phyloP scores from a whole-genome alignment of 2,329 filamentous ascomycete species.

The Pseudocercospora crystallina region DNA sequence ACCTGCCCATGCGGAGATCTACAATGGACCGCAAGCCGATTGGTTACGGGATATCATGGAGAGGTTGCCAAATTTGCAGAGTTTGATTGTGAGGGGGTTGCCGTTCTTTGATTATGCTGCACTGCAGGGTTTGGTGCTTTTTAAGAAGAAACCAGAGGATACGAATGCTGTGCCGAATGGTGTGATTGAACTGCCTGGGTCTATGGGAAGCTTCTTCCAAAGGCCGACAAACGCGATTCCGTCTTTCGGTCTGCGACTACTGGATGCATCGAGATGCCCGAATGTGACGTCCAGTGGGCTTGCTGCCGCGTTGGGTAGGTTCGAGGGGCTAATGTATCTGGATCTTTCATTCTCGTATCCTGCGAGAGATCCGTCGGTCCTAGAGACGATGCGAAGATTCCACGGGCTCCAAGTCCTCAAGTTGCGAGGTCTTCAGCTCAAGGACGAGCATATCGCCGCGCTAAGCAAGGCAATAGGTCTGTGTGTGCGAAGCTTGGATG shows the following conservation, averaged over 20 bases:
- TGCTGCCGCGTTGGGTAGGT: constrained; percentile 51
- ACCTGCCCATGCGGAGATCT: constrained; percentile 60
- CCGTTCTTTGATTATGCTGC: constrained; percentile 63
- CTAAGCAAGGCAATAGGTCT: constrained; percentile 53
- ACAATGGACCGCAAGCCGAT: constrained; percentile 57
- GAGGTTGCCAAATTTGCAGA: constrained; percentile 58
- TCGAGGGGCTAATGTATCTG: constrained; percentile 57
- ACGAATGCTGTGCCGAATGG: constrained; percentile 25
- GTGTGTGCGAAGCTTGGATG: constrained; percentile 56
- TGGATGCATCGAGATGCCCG: constrained; percentile 57
- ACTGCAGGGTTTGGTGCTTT: constrained; percentile 46
- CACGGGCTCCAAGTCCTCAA: constrained; percentile 58
- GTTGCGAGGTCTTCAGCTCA: constrained; percentile 53
- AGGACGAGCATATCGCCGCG: constrained; percentile 54
- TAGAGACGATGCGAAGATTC: constrained; percentile 49
- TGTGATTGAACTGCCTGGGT: constrained; percentile 36
- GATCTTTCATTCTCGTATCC: constrained; percentile 53
- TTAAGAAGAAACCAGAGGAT: constrained; percentile 30
- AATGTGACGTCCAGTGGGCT: constrained; percentile 60
- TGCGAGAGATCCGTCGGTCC: constrained; percentile 39
- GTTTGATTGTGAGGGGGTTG: constrained; percentile 57
- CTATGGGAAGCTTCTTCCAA: constrained; percentile 22
- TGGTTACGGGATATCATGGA: constrained; percentile 62
- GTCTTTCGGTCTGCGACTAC: constrained; percentile 52
- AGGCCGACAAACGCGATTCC: constrained; percentile 15